Percentiles rank a stretch among this genome's conserved stretches.
phyloP scores from a whole-genome alignment of 805 yeast genomes.

The Tetrapisispora fleetii region DNA sequence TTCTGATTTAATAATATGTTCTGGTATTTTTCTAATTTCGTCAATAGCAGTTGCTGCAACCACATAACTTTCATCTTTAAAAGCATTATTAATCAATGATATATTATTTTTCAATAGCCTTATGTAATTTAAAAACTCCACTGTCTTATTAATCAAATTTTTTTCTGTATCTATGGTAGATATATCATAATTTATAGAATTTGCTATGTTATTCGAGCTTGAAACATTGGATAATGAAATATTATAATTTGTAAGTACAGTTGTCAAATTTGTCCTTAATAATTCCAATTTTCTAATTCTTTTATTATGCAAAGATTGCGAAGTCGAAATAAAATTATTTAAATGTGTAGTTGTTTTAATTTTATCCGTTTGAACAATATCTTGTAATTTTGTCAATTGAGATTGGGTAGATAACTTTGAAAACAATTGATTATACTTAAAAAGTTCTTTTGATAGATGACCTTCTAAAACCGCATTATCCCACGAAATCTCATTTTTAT shows the following conservation, averaged over 20 bases:
- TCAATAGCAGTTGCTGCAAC: slow-evolving; percentile 65
- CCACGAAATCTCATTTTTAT: slow-evolving; percentile 1
- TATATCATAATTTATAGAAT: slow-evolving; percentile 58
- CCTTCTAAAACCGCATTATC: slow-evolving; percentile 11
- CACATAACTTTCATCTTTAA: slow-evolving; percentile 58
- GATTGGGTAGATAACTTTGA: slow-evolving; percentile 23
- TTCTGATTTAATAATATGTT: slow-evolving; percentile 47
- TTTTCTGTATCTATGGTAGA: slow-evolving; percentile 62
- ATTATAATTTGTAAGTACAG: slow-evolving; percentile 48
- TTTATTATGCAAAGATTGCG: slow-evolving; percentile 18
- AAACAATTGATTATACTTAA: slow-evolving; percentile 20
- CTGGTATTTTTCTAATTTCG: slow-evolving; percentile 45
- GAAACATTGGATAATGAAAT: slow-evolving; percentile 44
- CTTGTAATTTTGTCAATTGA: slow-evolving; percentile 21
- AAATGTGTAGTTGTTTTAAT: slow-evolving; percentile 9
- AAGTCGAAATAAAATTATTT: slow-evolving; percentile 14
- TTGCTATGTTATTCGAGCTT: slow-evolving; percentile 56
- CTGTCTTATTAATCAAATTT: slow-evolving; percentile 49
- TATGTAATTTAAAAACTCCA: slow-evolving; percentile 54
- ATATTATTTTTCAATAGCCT: slow-evolving; percentile 58
- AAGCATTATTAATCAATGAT: slow-evolving; percentile 54
- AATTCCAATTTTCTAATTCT: slow-evolving; percentile 42
- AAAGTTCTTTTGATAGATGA: slow-evolving; percentile 19
- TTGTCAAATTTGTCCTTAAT: slow-evolving; percentile 51
- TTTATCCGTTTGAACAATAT: slow-evolving; percentile 15